A percentile compares a stretch with the other conserved stretches of the same genome.
Evolutionary conservation across 2,329 filamentous ascomycete species (phyloP).

Genomic region (Bipolaris bicolor): DNA sequence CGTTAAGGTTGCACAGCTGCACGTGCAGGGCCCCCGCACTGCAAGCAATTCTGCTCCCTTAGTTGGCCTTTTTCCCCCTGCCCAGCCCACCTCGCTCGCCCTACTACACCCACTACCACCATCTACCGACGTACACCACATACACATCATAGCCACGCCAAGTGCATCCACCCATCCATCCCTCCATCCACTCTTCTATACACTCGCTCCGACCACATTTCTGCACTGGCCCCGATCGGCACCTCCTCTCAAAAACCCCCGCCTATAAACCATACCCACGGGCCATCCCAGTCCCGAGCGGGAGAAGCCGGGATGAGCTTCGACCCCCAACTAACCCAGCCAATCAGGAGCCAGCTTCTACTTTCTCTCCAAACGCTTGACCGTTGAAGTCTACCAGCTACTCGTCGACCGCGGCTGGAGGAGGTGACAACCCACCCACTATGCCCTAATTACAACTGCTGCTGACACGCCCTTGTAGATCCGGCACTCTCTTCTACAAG

Average conservation of each 20-base stretch:
- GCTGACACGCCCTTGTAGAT: constrained; percentile 40
- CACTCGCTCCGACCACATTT: background rate
- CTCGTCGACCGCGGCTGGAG: constrained; percentile 80
- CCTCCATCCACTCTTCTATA: background rate
- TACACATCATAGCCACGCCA: background rate
- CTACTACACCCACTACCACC: background rate
- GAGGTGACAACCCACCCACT: constrained; percentile 59
- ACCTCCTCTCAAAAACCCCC: background rate
- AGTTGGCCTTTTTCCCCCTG: background rate
- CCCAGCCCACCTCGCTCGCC: constrained; percentile 19
- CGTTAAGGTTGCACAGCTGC: constrained; percentile 35
- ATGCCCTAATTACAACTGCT: constrained; percentile 3
- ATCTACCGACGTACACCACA: background rate
- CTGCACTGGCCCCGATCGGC: background rate
- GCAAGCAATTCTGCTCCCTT: background rate
- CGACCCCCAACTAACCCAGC: constrained; percentile 30
- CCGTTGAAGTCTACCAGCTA: constrained; percentile 70
- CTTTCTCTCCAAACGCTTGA: constrained; percentile 65
- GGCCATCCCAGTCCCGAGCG: constrained; percentile 7
- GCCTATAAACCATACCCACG: background rate
- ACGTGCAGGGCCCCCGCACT: constrained; percentile 31
- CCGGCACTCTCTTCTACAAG: constrained; percentile 72
- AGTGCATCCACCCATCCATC: background rate
- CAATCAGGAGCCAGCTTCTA: constrained; percentile 75
- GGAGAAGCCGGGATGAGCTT: constrained; percentile 17